Evolutionary conservation across 2,329 filamentous ascomycete species (phyloP), one percentile per base, ranked within the genome.

Genomic region (Xylaria multiplex): DNA sequence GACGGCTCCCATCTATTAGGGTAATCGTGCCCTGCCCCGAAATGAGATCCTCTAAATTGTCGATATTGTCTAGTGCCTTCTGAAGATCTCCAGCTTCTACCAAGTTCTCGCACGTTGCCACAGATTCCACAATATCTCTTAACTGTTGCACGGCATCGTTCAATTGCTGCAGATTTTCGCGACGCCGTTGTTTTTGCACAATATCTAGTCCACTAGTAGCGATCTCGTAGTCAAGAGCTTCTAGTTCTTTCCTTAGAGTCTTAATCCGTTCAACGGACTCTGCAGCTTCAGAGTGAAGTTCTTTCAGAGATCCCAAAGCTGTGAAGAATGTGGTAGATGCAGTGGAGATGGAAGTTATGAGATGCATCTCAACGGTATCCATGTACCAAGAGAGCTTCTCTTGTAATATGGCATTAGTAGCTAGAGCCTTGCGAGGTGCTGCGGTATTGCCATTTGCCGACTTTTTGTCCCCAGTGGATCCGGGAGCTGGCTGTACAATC

Each of bases 341-440:
- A 0, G 92, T 93, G 2, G 95, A 98, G 69, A 99, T 99, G 0
- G 94, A 97, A 37, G 93, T 93, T 72, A 99, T 97, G 7, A 99
- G 83, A 77, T 99, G 96, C 61, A 99, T 93, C 77, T 99, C 96
- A 24, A 99, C 93, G 0, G 96, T 99, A 77, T 99, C 96, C 93
- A 99, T 97, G 78, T 99, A 99, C 96, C 96, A 99, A 0, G 96
- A 98, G 13, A 99, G 83, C 79, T 99, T 99, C 79, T 99, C 96
- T 77, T 99, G 96, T 42, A 99, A 79, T 65, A 99, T 99, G 0
- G 96, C 96, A 79, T 99, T 99, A 0, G 94, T 97, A 7, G 95
- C 95, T 32, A 99, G 83, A 1, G 93, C 92, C 77, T 97, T 98
- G 66, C 95, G 88, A 8, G 91, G 89, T 11, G 85, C 85, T 24